Base-by-base conservation (phyloP, 164 flowering plant genomes). In the Piper longum region DNA sequence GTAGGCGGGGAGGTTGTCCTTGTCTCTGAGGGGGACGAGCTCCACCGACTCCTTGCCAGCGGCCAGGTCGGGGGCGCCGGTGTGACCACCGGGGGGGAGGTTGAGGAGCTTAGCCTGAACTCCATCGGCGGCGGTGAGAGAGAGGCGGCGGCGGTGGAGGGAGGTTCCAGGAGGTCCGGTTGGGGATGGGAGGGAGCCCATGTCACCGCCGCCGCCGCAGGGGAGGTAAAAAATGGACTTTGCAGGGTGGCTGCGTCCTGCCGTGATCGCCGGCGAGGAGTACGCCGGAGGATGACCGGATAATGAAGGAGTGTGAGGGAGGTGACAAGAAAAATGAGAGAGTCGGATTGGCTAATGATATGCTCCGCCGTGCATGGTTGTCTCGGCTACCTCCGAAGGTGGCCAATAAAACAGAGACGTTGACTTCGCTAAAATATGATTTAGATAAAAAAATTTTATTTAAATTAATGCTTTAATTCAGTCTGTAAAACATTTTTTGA, bases 31-130 rank as follows among this genome's bases (percentile, higher is more conserved):
- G 4, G 84, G 61, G 65, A 73, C 41, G 59, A 81, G 74, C 56
- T 79, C 85, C 56, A 76, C 69, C 36, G 36, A 26, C 36, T 26
- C 36, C 36, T 0, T 26, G 71, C 81, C 88, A 19, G 60, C 52
- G 57, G 65, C 14, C 9, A 70, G 61, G 40, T 14, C 52, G 52
- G 52, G 14, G 12, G 52, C 7, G 52, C 9, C 7, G 14, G 2
- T 12, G 52, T 2, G 3, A 48, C 14, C 14, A 14, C 14, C 8
- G 36, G 36, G 36, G 52, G 52, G 52, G 11, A 48, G 52, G 8
- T 48, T 14, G 11, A 48, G 7, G 14, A 48, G 52, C 52, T 5
- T 48, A 12, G 11, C 52, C 52, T 0, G 52, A 48, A 14, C 52
- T 5, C 52, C 52, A 14, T 14, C 52, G 7, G 14, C 12, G 7